Base-by-base conservation (phyloP, 2,329 filamentous ascomycete species). In the Trichoderma sp. region DNA sequence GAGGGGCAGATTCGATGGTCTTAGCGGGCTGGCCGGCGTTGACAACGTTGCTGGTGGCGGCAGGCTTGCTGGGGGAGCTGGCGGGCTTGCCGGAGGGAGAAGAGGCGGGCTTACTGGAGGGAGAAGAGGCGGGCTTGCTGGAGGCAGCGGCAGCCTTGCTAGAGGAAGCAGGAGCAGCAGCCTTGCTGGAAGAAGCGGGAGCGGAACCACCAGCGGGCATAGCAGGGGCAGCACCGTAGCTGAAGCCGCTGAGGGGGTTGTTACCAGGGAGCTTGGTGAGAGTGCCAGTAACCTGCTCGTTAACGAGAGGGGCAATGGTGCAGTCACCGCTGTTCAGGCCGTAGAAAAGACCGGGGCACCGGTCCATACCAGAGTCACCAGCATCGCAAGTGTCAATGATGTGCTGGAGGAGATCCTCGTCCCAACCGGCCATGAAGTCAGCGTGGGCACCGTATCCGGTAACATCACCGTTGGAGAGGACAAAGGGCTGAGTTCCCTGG, bases 381-480 rank as follows among this genome's bases (percentile, higher is more conserved):
- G 86, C 87, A 76, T 90, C 83, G 83, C 92, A 93, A 65, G 84
- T 87, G 77, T 92, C 85, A 75, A 93, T 89, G 74, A 92, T 91
- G 73, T 87, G 84, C 80, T 92, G 89, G 64, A 93, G 88, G 59
- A 86, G 85, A 32, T 83, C 79, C 73, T 87, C 84, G 75, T 94
- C 88, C 92, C 92, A 94, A 17, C 88, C 92, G 73, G 92, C 88
- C 74, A 92, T 81, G 82, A 94, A 94, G 80, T 94, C 92, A 62
- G 86, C 91, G 80, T 94, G 92, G 73, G 87, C 86, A 76, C 88
- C 88, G 82, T 88, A 93, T 70, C 92, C 92, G 12, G 92, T 92
- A 23, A 85, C 83, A 71, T 94, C 91, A 58, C 91, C 91, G 77
- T 90, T 90, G 74, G 91, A 84, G 57, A 92, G 87, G 68, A 93